Percentiles rank a stretch among this genome's conserved stretches.
phyloP scores from a whole-genome alignment of 257 asterid genomes.

The Salvia miltiorrhiza region DNA sequence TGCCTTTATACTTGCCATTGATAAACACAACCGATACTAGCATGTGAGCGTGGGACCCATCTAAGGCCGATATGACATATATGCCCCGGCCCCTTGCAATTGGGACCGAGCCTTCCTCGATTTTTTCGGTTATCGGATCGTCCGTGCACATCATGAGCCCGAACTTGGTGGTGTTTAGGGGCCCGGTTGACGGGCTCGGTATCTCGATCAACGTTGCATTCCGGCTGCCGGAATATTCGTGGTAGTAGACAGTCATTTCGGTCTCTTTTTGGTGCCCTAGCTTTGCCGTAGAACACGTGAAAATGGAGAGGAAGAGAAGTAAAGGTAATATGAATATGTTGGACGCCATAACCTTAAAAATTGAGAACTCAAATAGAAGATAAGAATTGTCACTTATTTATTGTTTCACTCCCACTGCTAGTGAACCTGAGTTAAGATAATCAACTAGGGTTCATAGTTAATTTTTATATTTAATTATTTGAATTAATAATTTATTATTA shows the following conservation, averaged over 20 bases:
- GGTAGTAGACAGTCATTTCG: slow-evolving; percentile 37
- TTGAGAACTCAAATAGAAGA: neutral
- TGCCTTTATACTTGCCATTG: slow-evolving; percentile 25
- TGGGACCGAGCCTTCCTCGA: slow-evolving; percentile 29
- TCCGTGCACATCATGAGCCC: slow-evolving; percentile 46
- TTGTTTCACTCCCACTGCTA: too few relatives aligned
- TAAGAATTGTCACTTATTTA: too few relatives aligned
- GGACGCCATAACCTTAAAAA: too few relatives aligned
- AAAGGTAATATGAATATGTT: slow-evolving; percentile 13
- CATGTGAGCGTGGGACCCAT: slow-evolving; percentile 42
- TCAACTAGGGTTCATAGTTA: too few relatives aligned
- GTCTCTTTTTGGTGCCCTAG: slow-evolving; percentile 30
- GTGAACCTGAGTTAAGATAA: too few relatives aligned
- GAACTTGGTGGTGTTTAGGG: slow-evolving; percentile 27
- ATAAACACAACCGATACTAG: slow-evolving; percentile 46
- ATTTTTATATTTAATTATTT: too few relatives aligned
- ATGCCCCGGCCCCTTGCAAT: slow-evolving; percentile 43
- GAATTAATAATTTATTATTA: too few relatives aligned
- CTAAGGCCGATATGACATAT: slow-evolving; percentile 47
- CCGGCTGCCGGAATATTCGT: slow-evolving; percentile 38
- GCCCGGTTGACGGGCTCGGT: slow-evolving; percentile 20
- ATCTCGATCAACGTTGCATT: slow-evolving; percentile 41
- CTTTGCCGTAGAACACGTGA: slow-evolving; percentile 7
- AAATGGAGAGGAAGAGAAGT: slow-evolving; percentile 17
- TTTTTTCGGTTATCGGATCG: slow-evolving; percentile 33